Conservation (phyloP, 2,329 filamentous ascomycete genomes). For the Alternaria ethzedia region DNA sequence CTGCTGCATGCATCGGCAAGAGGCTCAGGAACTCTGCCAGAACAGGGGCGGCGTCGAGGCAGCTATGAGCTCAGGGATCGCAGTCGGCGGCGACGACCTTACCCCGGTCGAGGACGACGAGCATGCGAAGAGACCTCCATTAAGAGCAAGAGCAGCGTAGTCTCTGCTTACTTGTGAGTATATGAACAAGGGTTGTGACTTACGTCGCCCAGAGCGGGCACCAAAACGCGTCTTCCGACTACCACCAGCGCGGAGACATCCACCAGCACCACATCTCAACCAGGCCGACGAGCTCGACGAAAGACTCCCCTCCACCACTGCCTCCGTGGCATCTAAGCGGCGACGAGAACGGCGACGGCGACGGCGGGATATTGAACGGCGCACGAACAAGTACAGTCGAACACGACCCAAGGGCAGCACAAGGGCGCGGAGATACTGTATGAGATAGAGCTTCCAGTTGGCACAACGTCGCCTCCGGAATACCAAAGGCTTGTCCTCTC, state of each 20-base stretch:
- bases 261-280: not conserved
- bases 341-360: not conserved
- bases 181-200: not conserved
- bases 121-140: not conserved
- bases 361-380: not conserved
- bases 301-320: not conserved
- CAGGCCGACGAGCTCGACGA: not conserved
- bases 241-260: not conserved
- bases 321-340: not conserved
- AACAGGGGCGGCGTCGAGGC: not conserved
- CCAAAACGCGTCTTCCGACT: not conserved
- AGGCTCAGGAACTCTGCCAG: not conserved
- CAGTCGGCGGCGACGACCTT: not conserved
- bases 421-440: not conserved
- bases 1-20: not conserved
- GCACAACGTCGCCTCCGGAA: not conserved
- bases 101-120: not conserved
- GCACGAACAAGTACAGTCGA: not conserved
- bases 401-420: not conserved
- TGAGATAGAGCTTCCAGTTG: not conserved
- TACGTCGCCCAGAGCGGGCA: not conserved
- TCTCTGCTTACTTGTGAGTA: not conserved
- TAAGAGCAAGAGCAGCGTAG: not conserved
- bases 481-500: not conserved
- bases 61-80: not conserved